These are phyloP conservation scores for Rhodotorula diobovata DNA, from an alignment of 768 basidiomycete genomes.

Conservation along the genomic window DNA sequence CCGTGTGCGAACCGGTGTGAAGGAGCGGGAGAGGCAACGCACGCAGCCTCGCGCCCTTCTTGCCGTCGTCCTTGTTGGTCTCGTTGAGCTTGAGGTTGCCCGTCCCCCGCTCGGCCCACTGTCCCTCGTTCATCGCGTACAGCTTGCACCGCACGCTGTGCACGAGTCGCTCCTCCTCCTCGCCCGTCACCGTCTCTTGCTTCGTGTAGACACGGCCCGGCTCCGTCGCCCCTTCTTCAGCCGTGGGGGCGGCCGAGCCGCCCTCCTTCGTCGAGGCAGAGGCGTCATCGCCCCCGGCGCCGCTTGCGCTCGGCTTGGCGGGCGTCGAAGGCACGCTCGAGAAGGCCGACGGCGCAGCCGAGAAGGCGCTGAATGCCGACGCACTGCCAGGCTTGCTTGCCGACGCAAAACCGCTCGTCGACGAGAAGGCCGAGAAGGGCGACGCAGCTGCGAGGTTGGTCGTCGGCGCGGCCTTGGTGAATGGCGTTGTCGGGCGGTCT, in stretches of 20 bases:
- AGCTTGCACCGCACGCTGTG: constrained; percentile 35
- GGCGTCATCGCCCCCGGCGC: background rate
- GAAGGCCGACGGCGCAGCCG: constrained; percentile 29
- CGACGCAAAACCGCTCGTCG: constrained; percentile 32
- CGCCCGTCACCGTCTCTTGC: constrained; percentile 37
- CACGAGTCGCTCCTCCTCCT: constrained; percentile 36
- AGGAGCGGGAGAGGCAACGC: background rate
- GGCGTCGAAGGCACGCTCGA: constrained; percentile 18
- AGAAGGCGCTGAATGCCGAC: constrained; percentile 13
- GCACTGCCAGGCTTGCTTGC: constrained; percentile 1
- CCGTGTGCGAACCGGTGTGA: background rate
- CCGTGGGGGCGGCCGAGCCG: background rate
- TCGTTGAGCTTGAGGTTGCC: constrained; percentile 36
- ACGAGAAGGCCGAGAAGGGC: constrained; percentile 30
- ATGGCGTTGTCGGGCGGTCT: background rate
- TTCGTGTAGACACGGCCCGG: constrained; percentile 25
- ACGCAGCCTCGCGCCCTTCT: constrained; percentile 32
- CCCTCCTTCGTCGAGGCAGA: background rate
- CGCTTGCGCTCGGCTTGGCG: background rate
- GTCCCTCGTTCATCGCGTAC: constrained; percentile 35
- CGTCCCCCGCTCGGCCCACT: constrained; percentile 39
- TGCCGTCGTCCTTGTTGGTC: constrained; percentile 10
- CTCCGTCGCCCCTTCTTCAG: constrained; percentile 7
- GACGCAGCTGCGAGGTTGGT: constrained; percentile 21
- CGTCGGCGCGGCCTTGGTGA: constrained; percentile 18